Base-by-base conservation (phyloP, 2,329 filamentous ascomycete species). In the Blastomyces silverae region DNA sequence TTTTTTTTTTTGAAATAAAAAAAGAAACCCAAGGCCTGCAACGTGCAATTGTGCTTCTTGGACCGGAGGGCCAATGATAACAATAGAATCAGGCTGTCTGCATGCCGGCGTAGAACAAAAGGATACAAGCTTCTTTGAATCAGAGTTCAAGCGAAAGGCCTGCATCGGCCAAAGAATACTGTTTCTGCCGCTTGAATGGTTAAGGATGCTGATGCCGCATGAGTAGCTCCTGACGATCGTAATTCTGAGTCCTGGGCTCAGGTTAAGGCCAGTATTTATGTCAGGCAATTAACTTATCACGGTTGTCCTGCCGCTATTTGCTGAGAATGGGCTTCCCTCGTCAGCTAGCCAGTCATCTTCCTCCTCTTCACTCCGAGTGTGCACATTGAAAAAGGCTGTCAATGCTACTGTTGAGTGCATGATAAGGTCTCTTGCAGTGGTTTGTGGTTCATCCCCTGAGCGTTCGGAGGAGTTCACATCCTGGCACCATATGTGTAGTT, bases 231-330 rank as follows among this genome's bases (percentile, higher is more conserved):
- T 34, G 34, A 39, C 52, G 55, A 58, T 58, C 55, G 11, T 13
- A 58, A 58, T 58, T 58, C 55, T n/a, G 55, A n/a, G 34, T 31
- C n/a, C 53, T 22, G 22, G 34, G 55, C 25, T 58, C n/a, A 57
- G 20, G 17, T 8, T 20, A 4, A 37, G 34, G 34, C 2, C 8
- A 37, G 34, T 10, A 37, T 37, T 10, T 37, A 15, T 17, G 42
- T 42, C 13, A 42, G 42, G 13, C 42, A 44, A 20, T 44, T 5
- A 20, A 44, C 42, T 20, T 44, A 20, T 44, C 42, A 44, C 15
- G 4, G 42, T 44, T 20, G 17, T 44, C 17, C 15, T 20, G 17
- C 15, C 15, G 39, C 39, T 42, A 17, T 42, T 3, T 42, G 39
- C 39, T 28, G 15, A 55, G 28, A 11, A 34, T 50, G 2, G 48